These are phyloP conservation scores for Dactylorhiza incarnata DNA, from an alignment of 106 monocot genomes.

Conservation along the genomic window DNA sequence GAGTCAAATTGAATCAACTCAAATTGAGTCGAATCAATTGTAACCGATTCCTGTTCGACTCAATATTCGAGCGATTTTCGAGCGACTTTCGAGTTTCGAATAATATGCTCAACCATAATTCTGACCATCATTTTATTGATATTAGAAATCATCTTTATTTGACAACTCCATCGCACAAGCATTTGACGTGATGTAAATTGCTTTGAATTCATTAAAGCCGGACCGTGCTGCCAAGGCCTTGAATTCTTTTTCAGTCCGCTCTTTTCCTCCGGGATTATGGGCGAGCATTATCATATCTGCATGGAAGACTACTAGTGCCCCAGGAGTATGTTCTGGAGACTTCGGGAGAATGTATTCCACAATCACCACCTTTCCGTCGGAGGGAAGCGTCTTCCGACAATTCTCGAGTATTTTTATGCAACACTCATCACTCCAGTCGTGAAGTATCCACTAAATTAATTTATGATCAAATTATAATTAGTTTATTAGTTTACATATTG, in stretches of 20 bases:
- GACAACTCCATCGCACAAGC: neutral
- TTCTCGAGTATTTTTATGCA: constrained; percentile 6
- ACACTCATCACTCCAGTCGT: constrained; percentile 14
- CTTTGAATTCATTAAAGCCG: constrained; percentile 3
- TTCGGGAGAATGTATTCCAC: neutral
- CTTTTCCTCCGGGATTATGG: constrained; percentile 6
- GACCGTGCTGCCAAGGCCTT: neutral
- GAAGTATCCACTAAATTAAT: constrained; percentile 5
- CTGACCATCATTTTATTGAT: no score
- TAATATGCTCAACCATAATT: no score
- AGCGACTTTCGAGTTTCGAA: no score
- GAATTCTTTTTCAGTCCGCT: constrained; percentile 10
- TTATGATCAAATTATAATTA: neutral
- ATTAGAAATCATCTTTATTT: no score
- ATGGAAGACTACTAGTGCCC: neutral
- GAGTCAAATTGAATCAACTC: no score
- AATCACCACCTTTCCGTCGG: constrained; percentile 12
- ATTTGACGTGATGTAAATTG: neutral
- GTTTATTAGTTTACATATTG: no score
- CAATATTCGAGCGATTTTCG: no score
- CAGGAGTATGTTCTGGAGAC: no score
- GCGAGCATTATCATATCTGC: constrained; percentile 11
- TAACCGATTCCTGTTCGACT: no score
- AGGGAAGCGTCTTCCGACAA: neutral
- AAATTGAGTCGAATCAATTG: no score